Evolutionary conservation across 495 filamentous ascomycete species (phyloP), one percentile per base, ranked within the genome.

Genomic region (Xylaria acuta): DNA sequence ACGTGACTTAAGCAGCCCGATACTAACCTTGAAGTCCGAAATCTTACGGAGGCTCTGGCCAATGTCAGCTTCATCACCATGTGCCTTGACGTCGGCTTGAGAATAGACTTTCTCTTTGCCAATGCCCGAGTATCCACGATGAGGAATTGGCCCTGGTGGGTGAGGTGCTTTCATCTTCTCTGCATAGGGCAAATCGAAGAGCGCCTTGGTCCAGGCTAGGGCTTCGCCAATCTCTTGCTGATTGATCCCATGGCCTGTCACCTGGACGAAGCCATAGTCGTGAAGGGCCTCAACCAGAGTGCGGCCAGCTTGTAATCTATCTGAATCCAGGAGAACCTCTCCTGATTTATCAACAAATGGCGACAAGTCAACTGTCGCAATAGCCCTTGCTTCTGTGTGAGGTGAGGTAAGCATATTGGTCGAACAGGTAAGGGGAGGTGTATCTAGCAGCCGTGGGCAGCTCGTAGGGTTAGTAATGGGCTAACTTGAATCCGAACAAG

Each of bases 241-340:
- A 14, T 78, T 63, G 6, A 90, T 71, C 2, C 85, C 83, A 75
- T 90, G 87, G 73, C 88, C 88, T 67, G 82, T 76, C 68, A 91
- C 85, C 62, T 86, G 87, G 12, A 85, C 84, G 71, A 91, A 89
- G 32, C 88, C 88, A 20, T 87, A 82, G 32, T 79, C 79, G 64
- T 84, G 84, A 70, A 86, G 89, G 27, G 87, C 86, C 40, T 82
- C 74, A 27, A 86, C 83, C 18, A 90, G 82, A 30, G 25, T 11
- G 54, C 64, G 27, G 0, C 63, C 67, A 18, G 36, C 58, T 30
- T 47, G 51, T 64, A 71, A 38, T 34, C 58, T 54, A 11, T 69
- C 63, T 9, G 6, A 40, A 16, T 30, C 51, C 8, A 25, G 51
- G 22, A 54, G 7, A 1, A 3, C 9, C 16, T 1, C 51, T 12